phyloP scores from a whole-genome alignment of 352 stramenopile genomes.

The Elongisporangium prolatum region DNA sequence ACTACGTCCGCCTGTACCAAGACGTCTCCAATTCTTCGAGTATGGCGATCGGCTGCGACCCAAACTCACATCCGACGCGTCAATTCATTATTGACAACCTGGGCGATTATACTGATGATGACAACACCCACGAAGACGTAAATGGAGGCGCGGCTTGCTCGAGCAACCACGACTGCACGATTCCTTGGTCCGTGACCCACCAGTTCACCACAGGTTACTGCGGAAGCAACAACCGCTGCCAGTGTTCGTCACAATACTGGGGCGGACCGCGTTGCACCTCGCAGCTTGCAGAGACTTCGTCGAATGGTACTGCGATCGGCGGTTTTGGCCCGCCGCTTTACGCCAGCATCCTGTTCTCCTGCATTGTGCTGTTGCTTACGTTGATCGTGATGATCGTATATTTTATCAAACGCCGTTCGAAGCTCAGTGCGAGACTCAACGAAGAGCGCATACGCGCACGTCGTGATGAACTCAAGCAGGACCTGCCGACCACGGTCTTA shows the following conservation, averaged over 20 bases:
- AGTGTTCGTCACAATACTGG: slow-evolving; percentile 58
- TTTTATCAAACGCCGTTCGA: slow-evolving; percentile 22
- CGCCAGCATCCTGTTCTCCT: slow-evolving; percentile 16
- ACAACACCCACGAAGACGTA: slow-evolving; percentile 18
- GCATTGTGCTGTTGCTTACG: slow-evolving; percentile 25
- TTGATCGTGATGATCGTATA: slow-evolving; percentile 42
- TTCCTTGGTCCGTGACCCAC: slow-evolving; percentile 12
- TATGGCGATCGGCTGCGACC: slow-evolving; percentile 26
- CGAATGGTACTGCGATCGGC: slow-evolving; percentile 21
- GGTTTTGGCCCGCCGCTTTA: slow-evolving; percentile 21
- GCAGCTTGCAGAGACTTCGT: slow-evolving; percentile 28
- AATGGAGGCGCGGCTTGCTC: slow-evolving; percentile 20
- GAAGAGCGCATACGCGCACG: background rate
- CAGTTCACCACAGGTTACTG: slow-evolving; percentile 35
- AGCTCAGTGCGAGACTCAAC: slow-evolving; percentile 2
- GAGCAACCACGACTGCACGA: slow-evolving; percentile 24
- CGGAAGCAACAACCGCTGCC: slow-evolving; percentile 29
- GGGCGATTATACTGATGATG: slow-evolving; percentile 21
- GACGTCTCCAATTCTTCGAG: slow-evolving; percentile 15
- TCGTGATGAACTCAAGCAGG: background rate
- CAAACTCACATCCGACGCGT: slow-evolving; percentile 22
- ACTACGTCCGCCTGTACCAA: slow-evolving; percentile 87
- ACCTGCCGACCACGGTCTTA: background rate
- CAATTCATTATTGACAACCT: slow-evolving; percentile 31
- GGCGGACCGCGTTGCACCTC: slow-evolving; percentile 63